phyloP scores from a whole-genome alignment of 1,139 yeast genomes.

The Wickerhamiella infanticola region DNA sequence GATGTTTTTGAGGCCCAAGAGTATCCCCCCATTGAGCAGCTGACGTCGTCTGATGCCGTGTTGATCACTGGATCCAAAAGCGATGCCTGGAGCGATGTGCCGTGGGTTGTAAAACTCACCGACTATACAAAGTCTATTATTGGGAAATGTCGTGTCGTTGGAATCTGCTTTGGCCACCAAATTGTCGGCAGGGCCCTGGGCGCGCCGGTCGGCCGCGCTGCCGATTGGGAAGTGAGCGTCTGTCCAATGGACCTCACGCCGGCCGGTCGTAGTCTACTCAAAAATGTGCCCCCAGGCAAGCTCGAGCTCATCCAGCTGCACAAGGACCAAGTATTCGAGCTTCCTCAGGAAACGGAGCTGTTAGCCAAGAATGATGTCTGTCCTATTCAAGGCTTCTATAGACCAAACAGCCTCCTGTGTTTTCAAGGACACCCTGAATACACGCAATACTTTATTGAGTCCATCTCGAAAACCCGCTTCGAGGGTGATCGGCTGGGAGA shows the following conservation, averaged over 20 bases:
- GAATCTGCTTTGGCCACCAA: constrained; percentile 85
- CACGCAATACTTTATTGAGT: constrained; percentile 21
- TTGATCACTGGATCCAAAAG: constrained; percentile 52
- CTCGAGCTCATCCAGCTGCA: constrained; percentile 49
- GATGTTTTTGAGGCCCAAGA: constrained; percentile 31
- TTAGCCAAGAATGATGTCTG: constrained; percentile 36
- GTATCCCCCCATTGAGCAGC: constrained; percentile 28
- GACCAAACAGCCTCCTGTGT: constrained; percentile 35
- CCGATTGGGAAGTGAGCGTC: constrained; percentile 66
- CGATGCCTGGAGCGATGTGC: constrained; percentile 39
- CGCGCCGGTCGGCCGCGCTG: constrained; percentile 39
- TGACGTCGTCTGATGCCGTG: constrained; percentile 21
- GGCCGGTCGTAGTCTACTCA: constrained; percentile 17
- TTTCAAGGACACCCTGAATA: constrained; percentile 92
- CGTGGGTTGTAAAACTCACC: constrained; percentile 40
- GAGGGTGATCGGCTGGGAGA: constrained; percentile 8
- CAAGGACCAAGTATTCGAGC: constrained; percentile 46
- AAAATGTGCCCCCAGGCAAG: constrained; percentile 7
- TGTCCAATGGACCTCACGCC: constrained; percentile 36
- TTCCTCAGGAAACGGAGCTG: constrained; percentile 30
- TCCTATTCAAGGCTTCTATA: constrained; percentile 47
- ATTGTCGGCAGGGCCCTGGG: constrained; percentile 53
- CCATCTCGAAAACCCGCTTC: constrained; percentile 5
- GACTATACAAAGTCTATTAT: constrained; percentile 23
- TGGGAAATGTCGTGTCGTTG: constrained; percentile 16